Percentiles rank a stretch among this genome's conserved stretches.
These are phyloP conservation scores for Ashbya aceris DNA, from an alignment of 1,139 yeast species.

Conservation along the genomic window DNA sequence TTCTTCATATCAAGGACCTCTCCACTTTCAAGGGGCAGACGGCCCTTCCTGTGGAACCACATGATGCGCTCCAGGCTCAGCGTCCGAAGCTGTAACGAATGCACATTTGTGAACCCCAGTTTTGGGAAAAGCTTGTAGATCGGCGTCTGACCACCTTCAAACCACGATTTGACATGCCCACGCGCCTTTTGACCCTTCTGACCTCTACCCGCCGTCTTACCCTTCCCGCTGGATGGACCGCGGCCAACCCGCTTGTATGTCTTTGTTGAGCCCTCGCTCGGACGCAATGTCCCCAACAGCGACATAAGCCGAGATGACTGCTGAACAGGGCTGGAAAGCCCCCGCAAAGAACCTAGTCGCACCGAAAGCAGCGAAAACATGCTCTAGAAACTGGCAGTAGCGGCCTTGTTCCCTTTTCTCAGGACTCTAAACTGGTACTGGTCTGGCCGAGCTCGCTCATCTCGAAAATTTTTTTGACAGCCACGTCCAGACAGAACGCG, in stretches of 20 bases:
- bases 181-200: constrained; percentile 98
- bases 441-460: no score
- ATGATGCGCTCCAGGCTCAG: constrained; percentile 52
- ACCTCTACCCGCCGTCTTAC: constrained; percentile 96
- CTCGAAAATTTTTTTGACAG: no score
- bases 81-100: constrained; percentile 41
- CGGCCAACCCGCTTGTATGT: constrained; percentile 76
- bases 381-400: no score
- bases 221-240: constrained; percentile 89
- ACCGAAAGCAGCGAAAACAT: background rate
- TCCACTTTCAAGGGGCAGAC: constrained; percentile 52
- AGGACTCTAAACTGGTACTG: no score
- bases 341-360: background rate
- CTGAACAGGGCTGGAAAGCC: background rate
- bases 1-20: constrained; percentile 57
- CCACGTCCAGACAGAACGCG: no score
- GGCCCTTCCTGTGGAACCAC: constrained; percentile 57
- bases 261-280: constrained; percentile 32
- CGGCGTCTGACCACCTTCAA: constrained; percentile 99
- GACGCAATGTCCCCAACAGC: constrained; percentile 29
- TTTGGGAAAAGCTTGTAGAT: constrained; percentile 83
- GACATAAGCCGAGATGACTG: constrained; percentile 24
- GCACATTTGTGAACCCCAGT: constrained; percentile 67
- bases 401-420: no score
- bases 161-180: constrained; percentile 82